Evolutionary conservation across 176 grass and related monocot species (phyloP).

Genomic region (Aegilops tauschii): DNA sequence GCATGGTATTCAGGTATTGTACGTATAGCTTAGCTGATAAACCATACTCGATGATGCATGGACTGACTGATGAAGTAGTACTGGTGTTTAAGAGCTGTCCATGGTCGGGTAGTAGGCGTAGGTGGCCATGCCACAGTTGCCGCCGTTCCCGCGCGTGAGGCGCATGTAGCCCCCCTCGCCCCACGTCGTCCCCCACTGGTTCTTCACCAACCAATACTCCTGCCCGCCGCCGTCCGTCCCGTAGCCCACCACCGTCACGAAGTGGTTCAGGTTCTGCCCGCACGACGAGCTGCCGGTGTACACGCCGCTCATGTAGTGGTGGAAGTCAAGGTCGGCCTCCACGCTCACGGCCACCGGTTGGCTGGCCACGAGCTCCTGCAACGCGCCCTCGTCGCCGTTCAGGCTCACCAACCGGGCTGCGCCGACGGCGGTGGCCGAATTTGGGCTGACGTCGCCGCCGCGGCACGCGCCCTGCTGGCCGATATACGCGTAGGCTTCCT

Average conservation of each 20-base stretch:
- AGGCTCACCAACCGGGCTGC: neutral
- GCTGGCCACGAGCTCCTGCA: conserved; percentile 29
- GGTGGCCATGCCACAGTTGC: neutral
- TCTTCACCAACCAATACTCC: conserved; percentile 64
- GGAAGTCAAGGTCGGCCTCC: conserved; percentile 41
- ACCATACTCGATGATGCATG: no score
- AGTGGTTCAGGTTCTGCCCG: conserved; percentile 48
- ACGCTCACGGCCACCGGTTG: conserved; percentile 54
- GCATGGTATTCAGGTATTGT: no score
- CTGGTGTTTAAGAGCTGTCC: no score
- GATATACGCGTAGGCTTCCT: conserved; percentile 37
- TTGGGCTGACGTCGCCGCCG: neutral
- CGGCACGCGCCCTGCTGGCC: conserved; percentile 34
- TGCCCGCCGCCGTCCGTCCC: conserved; percentile 9
- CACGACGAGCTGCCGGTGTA: conserved; percentile 41
- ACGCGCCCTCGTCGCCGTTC: conserved; percentile 26
- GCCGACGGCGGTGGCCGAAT: conserved; percentile 8
- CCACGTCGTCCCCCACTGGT: conserved; percentile 59
- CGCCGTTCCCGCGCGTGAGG: neutral
- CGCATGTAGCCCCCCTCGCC: conserved; percentile 56
- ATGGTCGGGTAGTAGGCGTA: no score
- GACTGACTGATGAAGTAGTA: no score
- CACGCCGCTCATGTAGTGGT: conserved; percentile 42
- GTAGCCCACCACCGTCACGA: conserved; percentile 47
- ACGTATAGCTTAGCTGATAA: no score